Base-by-base conservation (phyloP, 2,329 filamentous ascomycete species). In the Colletotrichum plurivorum region DNA sequence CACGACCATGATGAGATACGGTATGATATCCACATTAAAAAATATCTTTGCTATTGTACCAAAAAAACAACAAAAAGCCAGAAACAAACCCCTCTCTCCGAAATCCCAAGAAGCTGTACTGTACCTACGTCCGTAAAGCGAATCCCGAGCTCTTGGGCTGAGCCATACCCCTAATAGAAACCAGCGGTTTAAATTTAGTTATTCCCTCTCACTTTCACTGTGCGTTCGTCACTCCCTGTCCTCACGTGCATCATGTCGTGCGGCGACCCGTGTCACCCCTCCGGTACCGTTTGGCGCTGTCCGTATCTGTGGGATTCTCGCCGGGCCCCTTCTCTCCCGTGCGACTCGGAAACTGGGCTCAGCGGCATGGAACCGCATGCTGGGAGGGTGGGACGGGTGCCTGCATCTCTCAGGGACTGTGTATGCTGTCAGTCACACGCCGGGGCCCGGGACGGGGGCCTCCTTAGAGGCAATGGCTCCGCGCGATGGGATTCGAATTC, bases 1-100 rank as follows among this genome's bases (percentile, higher is more conserved):
- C 75, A 80, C 73, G 77, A 79, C 72, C 73, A 75, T 79, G 74
- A 84, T 77, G 82, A 83, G 77, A 76, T 75, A 80, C 74, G 76
- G 77, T 73, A 78, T 78, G 81, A 83, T 83, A 83, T 83, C 81
- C 80, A 77, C 73, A 73, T 74, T 74, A 45, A 1, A 59, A 51
- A 36, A 36, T 36, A 36, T 71, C 3, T 74, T 73, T 71, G 65
- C 61, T 36, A 48, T 43, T 71, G 56, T 55, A 68, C 27, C 60
- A 69, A 56, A 65, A 63, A 58, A 39, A 49, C 49, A 13, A 39
- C 58, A 59, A 68, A 58, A 41, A 60, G 41, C 16, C 41, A 58
- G n/a, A 36, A 58, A 54, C 3, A 25, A 18, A 43, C 31, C 25
- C 22, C 18, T 39, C 18, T 62, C 31, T 39, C 22, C 22, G 22